Evolutionary conservation across 352 stramenopile species (phyloP).

Genomic region (Globisporangium heterothallicum): DNA sequence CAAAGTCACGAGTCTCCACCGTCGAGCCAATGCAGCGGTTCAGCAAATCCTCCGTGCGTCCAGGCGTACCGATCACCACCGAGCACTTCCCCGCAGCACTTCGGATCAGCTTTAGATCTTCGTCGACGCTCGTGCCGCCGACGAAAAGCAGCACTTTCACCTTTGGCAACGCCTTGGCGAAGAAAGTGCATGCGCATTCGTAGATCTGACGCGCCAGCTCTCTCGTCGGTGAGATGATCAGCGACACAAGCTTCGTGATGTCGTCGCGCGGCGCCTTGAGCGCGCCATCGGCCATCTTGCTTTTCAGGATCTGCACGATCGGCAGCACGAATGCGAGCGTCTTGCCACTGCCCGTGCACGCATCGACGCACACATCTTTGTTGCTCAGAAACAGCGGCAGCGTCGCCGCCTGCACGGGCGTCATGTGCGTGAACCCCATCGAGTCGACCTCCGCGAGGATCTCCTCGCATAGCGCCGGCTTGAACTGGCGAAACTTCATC

Average conservation of each 20-base stretch:
- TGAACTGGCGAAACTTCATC: slow-evolving; percentile 83
- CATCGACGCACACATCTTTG: slow-evolving; percentile 93
- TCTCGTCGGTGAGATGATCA: slow-evolving; percentile 86
- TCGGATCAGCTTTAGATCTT: slow-evolving; percentile 72
- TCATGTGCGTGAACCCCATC: slow-evolving; percentile 88
- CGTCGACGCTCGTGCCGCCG: slow-evolving; percentile 85
- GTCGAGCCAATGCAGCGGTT: slow-evolving; percentile 68
- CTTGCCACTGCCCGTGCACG: slow-evolving; percentile 94
- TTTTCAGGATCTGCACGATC: slow-evolving; percentile 89
- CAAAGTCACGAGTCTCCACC: slow-evolving; percentile 91
- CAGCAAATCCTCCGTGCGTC: slow-evolving; percentile 83
- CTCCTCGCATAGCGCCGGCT: slow-evolving; percentile 66
- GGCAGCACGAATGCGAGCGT: slow-evolving; percentile 94
- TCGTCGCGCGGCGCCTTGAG: slow-evolving; percentile 51
- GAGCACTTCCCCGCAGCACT: slow-evolving; percentile 51
- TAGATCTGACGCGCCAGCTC: slow-evolving; percentile 87
- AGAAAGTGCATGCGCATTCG: slow-evolving; percentile 64
- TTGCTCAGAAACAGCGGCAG: slow-evolving; percentile 92
- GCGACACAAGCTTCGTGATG: slow-evolving; percentile 68
- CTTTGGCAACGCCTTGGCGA: slow-evolving; percentile 46
- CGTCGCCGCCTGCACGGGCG: slow-evolving; percentile 88
- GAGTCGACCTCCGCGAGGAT: slow-evolving; percentile 66
- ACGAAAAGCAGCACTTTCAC: slow-evolving; percentile 87
- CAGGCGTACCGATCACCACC: slow-evolving; percentile 82
- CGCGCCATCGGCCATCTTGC: slow-evolving; percentile 48